Evolutionary conservation across 2,329 filamentous ascomycete genomes (phyloP), one percentile per base, ranked within the genome.

Genomic region (Cordyceps sp.): DNA sequence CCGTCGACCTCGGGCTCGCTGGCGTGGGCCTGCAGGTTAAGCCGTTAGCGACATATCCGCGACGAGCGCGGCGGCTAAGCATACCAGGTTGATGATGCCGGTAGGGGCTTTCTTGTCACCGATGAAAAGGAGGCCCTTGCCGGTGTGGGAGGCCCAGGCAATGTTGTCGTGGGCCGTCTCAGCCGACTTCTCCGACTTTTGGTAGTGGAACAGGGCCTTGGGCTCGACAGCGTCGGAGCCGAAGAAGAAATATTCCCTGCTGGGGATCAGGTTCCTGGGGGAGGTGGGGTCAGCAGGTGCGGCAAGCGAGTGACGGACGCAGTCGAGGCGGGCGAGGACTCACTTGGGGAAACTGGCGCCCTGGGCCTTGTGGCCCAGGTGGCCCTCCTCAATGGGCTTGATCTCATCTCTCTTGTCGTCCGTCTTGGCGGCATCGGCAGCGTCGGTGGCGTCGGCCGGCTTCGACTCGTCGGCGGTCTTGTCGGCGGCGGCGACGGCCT

Each of bases 211-310:
- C 35, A 94, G 69, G 51, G 78, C 68, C 59, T 88, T 78, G 45
- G 73, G 60, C 49, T 85, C 73, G 37, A 92, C 57, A 31, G 80
- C 61, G 34, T 85, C 80, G 31, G 71, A 64, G 45, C 75, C 73
- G 60, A 88, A 83, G 71, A 78, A 86, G 65, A 96, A 94, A 64
- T 82, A 83, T 55, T 85, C 84, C 73, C 94, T 94, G 56, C 77
- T 74, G 63, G 85, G 86, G 47, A 83, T 75, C 50, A 96, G 71
- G 57, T 84, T 81, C 73, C 83, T 92, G 45, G 22, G 26, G 20
- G 6, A 19, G 18, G 16, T 6, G 4, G 23, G 44, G 52, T 41
- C 8, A 5, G 55, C 13, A 3, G 2, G 6, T 15, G 10, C 8
- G 13, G 16, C 7, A 18, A 15, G 10, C 13, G 14, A 4, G 15